phyloP scores from a whole-genome alignment of 345 rosid genomes.

The Ceriops zippeliana region DNA sequence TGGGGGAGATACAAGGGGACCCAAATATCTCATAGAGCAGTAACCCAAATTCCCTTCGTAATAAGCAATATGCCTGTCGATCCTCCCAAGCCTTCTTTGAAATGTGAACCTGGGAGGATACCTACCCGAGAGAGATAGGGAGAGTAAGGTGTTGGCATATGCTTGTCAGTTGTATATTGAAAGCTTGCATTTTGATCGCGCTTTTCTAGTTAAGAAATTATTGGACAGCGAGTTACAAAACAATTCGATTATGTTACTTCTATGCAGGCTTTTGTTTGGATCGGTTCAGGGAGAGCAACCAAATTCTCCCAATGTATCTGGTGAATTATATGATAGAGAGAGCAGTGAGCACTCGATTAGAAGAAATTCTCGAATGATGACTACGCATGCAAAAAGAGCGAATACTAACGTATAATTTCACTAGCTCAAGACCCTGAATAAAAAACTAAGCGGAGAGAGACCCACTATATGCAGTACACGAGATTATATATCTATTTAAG shows the following conservation, averaged over 20 bases:
- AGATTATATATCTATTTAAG: too few relatives aligned
- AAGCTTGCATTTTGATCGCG: neutral
- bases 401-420: neutral
- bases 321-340: too few relatives aligned
- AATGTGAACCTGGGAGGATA: conserved; percentile 43
- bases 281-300: neutral
- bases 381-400: conserved; percentile 10
- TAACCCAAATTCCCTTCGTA: conserved; percentile 28
- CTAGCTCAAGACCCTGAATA: too few relatives aligned
- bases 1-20: conserved; percentile 26
- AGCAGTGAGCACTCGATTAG: neutral
- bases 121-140: conserved; percentile 20
- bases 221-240: too few relatives aligned
- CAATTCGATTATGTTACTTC: too few relatives aligned
- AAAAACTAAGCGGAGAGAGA: too few relatives aligned
- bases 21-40: conserved; percentile 13
- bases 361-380: conserved; percentile 1
- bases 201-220: too few relatives aligned
- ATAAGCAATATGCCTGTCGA: conserved; percentile 33
- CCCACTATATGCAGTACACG: too few relatives aligned
- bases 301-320: too few relatives aligned
- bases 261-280: too few relatives aligned
- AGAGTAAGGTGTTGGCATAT: neutral
- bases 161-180: too few relatives aligned
- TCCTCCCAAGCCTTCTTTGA: conserved; percentile 28